Evolutionary conservation across 768 basidiomycete species (phyloP).

Genomic region (Trametes cubensis): DNA sequence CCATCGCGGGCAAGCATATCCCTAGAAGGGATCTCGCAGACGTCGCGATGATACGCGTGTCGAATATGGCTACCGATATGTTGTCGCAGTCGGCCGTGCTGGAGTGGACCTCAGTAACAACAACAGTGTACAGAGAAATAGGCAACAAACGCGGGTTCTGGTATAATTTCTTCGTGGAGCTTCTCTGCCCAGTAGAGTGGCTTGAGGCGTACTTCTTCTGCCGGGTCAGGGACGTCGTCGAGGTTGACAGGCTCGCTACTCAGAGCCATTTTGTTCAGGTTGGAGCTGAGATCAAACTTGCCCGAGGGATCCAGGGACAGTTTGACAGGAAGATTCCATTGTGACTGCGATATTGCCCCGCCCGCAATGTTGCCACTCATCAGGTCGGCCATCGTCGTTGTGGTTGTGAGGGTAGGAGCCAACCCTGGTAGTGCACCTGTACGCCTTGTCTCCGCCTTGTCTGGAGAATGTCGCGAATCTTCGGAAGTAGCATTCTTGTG

Average conservation of each 20-base stretch:
- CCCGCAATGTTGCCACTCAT: conserved; percentile 22
- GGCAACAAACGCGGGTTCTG: conserved; percentile 49
- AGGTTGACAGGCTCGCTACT: conserved; percentile 1
- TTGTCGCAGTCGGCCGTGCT: conserved; percentile 40
- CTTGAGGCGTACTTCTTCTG: conserved; percentile 47
- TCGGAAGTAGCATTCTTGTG: conserved; percentile 22
- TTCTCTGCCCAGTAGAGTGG: conserved; percentile 75
- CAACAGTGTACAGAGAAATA: not conserved
- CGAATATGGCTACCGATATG: conserved; percentile 64
- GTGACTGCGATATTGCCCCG: conserved; percentile 23
- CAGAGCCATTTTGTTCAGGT: conserved; percentile 7
- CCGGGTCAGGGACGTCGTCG: conserved; percentile 25
- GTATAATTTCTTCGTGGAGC: conserved; percentile 52
- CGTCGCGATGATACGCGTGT: conserved; percentile 63
- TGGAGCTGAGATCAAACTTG: conserved; percentile 5
- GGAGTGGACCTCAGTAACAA: conserved; percentile 1
- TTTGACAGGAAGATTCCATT: conserved; percentile 22
- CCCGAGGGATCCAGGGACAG: conserved; percentile 12
- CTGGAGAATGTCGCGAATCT: conserved; percentile 16
- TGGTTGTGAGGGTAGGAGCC: conserved; percentile 54
- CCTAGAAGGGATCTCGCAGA: conserved; percentile 55
- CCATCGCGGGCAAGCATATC: conserved; percentile 53
- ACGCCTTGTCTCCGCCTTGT: conserved; percentile 31
- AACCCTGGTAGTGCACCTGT: conserved; percentile 55
- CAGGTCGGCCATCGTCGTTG: conserved; percentile 52